Conservation (phyloP, 768 basidiomycete genomes). For the Sarcodon sp. region DNA sequence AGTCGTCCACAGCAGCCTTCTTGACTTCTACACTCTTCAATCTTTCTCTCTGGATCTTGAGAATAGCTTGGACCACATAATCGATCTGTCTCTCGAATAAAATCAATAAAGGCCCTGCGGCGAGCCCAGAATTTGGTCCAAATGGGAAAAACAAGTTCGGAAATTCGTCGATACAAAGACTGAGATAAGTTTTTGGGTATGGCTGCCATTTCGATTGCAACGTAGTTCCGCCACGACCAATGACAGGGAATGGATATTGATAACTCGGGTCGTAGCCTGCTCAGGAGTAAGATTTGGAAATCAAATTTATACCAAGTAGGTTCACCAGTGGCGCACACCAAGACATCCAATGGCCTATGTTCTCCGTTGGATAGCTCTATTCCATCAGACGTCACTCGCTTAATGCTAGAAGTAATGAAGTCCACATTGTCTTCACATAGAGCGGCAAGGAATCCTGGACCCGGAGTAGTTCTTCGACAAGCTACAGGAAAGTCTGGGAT, state of each 20-base stretch:
- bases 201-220: conserved; percentile 42
- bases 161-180: conserved; percentile 46
- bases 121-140: conserved; percentile 46
- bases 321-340: conserved; percentile 50
- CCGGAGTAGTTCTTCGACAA: conserved; percentile 56
- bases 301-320: neutral
- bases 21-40: conserved; percentile 51
- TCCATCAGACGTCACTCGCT: conserved; percentile 36
- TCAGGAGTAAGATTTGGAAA: neutral
- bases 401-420: conserved; percentile 38
- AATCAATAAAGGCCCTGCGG: conserved; percentile 40
- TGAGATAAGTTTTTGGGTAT: conserved; percentile 44
- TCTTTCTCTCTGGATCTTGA: conserved; percentile 51
- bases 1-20: conserved; percentile 45
- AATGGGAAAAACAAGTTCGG: conserved; percentile 53
- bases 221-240: conserved; percentile 38
- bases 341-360: conserved; percentile 40
- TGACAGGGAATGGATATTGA: conserved; percentile 33
- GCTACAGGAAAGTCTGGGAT: conserved; percentile 44
- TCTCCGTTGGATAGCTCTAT: conserved; percentile 45
- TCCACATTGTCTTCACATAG: conserved; percentile 52
- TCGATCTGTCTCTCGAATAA: conserved; percentile 44
- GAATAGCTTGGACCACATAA: conserved; percentile 38
- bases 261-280: conserved; percentile 41
- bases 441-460: conserved; percentile 56